Evolutionary conservation across 768 basidiomycete genomes (phyloP).

Genomic region (Russula ochroleuca): DNA sequence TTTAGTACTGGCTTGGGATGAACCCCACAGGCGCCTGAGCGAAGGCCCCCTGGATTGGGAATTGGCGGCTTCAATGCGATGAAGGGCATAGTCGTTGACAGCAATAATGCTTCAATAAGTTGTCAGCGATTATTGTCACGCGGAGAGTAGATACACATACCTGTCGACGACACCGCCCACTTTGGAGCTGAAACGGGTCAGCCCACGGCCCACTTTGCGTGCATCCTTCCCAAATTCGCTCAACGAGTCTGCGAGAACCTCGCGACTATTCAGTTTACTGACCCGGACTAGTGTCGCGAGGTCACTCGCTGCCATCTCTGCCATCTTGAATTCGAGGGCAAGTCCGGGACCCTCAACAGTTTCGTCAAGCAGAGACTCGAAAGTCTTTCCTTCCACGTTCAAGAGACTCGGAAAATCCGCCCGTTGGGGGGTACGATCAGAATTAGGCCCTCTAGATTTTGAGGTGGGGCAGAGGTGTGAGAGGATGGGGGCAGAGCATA

Average conservation of each 20-base stretch:
- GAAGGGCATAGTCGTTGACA: constrained; percentile 66
- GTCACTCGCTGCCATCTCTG: constrained; percentile 73
- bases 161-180: constrained; percentile 72
- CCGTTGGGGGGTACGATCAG: constrained; percentile 36
- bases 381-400: constrained; percentile 54
- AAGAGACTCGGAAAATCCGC: constrained; percentile 61
- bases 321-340: constrained; percentile 66
- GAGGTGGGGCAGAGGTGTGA: constrained; percentile 42
- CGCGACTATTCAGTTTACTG: constrained; percentile 59
- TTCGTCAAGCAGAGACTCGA: constrained; percentile 60
- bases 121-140: not conserved
- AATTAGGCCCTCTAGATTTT: constrained; percentile 17
- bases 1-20: constrained; percentile 32
- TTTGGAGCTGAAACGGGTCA: constrained; percentile 60
- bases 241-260: constrained; percentile 51
- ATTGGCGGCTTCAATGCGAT: constrained; percentile 44
- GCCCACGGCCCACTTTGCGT: constrained; percentile 51
- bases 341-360: constrained; percentile 55
- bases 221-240: constrained; percentile 56
- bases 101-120: constrained; percentile 54
- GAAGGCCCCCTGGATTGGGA: constrained; percentile 33
- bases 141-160: constrained; percentile 38
- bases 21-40: constrained; percentile 31
- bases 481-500: constrained; percentile 61
- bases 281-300: constrained; percentile 56